A percentile compares a stretch with the other conserved stretches of the same genome.
Evolutionary conservation across 345 rosid genomes (phyloP).

Genomic region (Geranium rotundifolium): DNA sequence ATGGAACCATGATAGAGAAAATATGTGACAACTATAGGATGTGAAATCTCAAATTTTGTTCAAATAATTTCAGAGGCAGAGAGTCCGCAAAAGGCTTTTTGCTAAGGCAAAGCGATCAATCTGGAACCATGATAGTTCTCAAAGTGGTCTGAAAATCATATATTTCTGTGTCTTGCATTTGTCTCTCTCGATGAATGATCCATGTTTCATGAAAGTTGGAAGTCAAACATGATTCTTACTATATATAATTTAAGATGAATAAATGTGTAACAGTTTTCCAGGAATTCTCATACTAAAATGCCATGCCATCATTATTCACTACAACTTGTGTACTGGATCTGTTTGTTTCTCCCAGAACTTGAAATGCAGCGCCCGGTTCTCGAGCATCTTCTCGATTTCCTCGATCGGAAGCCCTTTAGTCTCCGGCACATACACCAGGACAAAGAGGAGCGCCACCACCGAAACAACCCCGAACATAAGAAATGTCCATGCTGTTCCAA

Average conservation of each 20-base stretch:
- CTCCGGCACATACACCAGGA: constrained; percentile 66
- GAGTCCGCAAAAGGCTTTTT: no score
- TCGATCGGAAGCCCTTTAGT: constrained; percentile 83
- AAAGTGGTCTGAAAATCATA: constrained; percentile 24
- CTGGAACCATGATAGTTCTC: constrained; percentile 55
- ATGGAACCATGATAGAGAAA: no score
- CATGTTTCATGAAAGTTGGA: not conserved
- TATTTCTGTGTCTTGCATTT: not conserved
- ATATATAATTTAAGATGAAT: no score
- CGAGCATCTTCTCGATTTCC: constrained; percentile 75
- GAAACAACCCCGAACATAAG: constrained; percentile 52
- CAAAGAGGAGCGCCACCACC: constrained; percentile 54
- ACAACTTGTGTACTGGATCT: no score
- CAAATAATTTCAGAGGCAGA: no score
- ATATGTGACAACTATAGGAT: no score
- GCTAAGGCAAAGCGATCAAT: no score
- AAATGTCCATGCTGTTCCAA: constrained; percentile 75
- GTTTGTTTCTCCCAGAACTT: constrained; percentile 50
- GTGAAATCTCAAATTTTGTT: no score
- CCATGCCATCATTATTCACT: no score
- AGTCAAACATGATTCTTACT: no score
- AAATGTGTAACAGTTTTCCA: no score
- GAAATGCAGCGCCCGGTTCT: constrained; percentile 37
- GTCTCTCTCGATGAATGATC: not conserved
- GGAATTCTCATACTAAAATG: no score